These are phyloP conservation scores for Ramularia collo-cygni DNA, from an alignment of 2,329 filamentous ascomycete species.

Conservation along the genomic window DNA sequence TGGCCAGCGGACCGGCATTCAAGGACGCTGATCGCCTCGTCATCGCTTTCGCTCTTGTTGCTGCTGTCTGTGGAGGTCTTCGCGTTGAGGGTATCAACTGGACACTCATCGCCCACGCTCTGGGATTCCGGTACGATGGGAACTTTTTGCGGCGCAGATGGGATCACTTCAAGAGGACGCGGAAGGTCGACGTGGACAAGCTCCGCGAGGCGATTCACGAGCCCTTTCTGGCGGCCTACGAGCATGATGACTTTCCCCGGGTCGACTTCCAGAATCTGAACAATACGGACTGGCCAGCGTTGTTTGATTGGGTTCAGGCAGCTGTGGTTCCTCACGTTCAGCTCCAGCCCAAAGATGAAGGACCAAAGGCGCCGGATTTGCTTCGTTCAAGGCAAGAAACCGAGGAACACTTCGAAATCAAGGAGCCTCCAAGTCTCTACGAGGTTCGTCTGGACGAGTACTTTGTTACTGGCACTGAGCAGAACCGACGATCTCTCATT, in stretches of 20 bases:
- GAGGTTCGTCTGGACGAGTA: slow-evolving; percentile 15
- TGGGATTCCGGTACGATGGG: slow-evolving; percentile 32
- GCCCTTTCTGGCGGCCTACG: slow-evolving; percentile 60
- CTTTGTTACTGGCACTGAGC: slow-evolving; percentile 16
- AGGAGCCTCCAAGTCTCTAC: slow-evolving; percentile 7
- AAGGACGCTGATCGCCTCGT: slow-evolving; percentile 28
- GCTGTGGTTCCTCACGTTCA: slow-evolving; percentile 10
- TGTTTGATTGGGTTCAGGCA: slow-evolving; percentile 60
- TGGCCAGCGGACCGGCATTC: slow-evolving; percentile 16
- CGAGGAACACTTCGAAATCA: slow-evolving; percentile 11
- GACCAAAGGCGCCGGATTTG: slow-evolving; percentile 29
- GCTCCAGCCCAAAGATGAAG: slow-evolving; percentile 28
- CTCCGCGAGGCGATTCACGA: slow-evolving; percentile 59
- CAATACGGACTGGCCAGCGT: slow-evolving; percentile 60
- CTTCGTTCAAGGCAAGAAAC: slow-evolving; percentile 10
- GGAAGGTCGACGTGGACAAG: slow-evolving; percentile 33
- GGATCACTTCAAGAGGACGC: slow-evolving; percentile 22
- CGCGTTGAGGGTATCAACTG: slow-evolving; percentile 33
- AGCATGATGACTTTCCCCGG: slow-evolving; percentile 51
- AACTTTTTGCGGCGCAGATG: slow-evolving; percentile 35
- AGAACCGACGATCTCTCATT: slow-evolving; percentile 15
- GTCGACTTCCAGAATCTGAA: slow-evolving; percentile 58
- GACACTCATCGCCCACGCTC: slow-evolving; percentile 34
- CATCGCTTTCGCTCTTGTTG: slow-evolving; percentile 27
- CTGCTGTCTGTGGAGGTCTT: slow-evolving; percentile 31